Base-by-base conservation (phyloP, 2,329 filamentous ascomycete genomes). In the Exophiala spinifera region DNA sequence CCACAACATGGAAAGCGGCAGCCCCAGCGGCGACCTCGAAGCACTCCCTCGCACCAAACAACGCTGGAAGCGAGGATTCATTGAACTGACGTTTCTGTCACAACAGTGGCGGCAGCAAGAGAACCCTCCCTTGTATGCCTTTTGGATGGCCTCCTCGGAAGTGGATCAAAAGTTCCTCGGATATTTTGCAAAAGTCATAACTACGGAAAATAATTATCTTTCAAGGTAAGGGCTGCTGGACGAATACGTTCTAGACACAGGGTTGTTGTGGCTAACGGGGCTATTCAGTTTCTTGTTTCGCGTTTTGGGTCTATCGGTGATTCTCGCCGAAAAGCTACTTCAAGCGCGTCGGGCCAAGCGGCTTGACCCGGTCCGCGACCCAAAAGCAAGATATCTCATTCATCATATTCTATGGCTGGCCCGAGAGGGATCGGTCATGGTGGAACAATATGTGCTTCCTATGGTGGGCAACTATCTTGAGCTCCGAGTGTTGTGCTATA, bases 91-190 rank as follows among this genome's bases (percentile, higher is more conserved):
- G 67, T 65, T 71, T 63, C 46, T 61, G 51, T 53, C 52, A 59
- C 52, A 59, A 55, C 59, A 62, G 60, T 66, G 59, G 60, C 61
- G 68, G 57, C 57, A 65, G 51, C 63, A 64, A 63, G 67, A 66
- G 45, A 59, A 63, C 23, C 63, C 57, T 51, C 65, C 61, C 19
- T 56, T 66, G 31, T 65, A 73, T 55, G 64, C 63, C 63, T 65
- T 72, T 69, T 74, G 72, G 70, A 99, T 97, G 94, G 94, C 94
- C 75, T 94, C 91, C 69, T 94, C 91, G 57, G 90, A 96, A 74
- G 90, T 97, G 59, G 94, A 99, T 72, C 91, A 96, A 76, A 99
- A 97, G 76, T 96, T 95, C 74, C 81, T 99, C 66, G 91, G 90
- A 74, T 86, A 85, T 68, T 86, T 96, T 69, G 92, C 94, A 69